Conservation (phyloP, 2,329 filamentous ascomycete genomes). For the Endothia cerciana region DNA sequence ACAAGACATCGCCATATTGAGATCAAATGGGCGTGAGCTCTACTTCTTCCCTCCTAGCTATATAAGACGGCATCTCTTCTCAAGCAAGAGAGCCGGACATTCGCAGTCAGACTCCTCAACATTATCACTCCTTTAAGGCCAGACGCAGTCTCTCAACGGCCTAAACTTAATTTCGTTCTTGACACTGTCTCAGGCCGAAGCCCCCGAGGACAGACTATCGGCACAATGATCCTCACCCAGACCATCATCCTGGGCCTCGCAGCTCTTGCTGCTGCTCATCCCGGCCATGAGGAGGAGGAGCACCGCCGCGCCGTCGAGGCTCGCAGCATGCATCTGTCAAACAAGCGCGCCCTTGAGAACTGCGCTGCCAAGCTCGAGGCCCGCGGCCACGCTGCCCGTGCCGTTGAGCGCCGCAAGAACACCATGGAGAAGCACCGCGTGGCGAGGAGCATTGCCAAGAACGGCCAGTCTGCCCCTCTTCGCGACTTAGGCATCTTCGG, state of each 20-base stretch:
- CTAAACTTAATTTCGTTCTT: background rate
- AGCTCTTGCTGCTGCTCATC: conserved; percentile 18
- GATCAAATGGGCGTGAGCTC: background rate
- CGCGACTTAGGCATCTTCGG: background rate
- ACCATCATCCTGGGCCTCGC: conserved; percentile 16
- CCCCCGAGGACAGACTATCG: background rate
- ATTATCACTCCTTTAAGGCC: background rate
- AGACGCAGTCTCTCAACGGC: background rate
- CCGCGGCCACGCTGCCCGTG: conserved; percentile 17
- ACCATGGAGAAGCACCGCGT: conserved; percentile 15
- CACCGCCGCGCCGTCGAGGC: background rate
- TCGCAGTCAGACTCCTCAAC: background rate
- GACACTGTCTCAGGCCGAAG: background rate
- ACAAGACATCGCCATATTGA: background rate
- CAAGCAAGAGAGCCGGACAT: background rate
- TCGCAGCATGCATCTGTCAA: background rate
- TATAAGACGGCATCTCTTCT: background rate
- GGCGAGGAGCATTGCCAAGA: conserved; percentile 13
- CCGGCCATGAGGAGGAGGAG: conserved; percentile 20
- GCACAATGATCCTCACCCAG: conserved; percentile 21
- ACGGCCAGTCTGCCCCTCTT: background rate
- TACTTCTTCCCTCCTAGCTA: background rate
- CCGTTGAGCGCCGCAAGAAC: conserved; percentile 20
- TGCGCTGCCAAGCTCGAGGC: conserved; percentile 26
- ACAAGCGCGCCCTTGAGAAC: conserved; percentile 19